A percentile compares a stretch with the other conserved stretches of the same genome.
These are phyloP conservation scores for Paraphoma chrysanthemicola DNA, from an alignment of 2,329 filamentous ascomycete species.

Conservation along the genomic window DNA sequence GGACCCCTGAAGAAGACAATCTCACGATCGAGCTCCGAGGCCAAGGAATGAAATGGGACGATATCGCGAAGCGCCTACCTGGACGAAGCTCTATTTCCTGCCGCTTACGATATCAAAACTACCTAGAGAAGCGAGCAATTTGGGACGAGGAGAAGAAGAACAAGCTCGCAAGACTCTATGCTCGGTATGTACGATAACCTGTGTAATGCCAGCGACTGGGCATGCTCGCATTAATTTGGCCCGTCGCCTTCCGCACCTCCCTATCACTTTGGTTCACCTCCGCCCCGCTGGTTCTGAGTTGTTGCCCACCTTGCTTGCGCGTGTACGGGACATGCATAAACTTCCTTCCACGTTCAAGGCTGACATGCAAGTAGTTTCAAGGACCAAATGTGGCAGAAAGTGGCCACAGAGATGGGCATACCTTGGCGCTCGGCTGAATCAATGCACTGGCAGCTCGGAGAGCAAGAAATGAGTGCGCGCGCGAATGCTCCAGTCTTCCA, in stretches of 20 bases:
- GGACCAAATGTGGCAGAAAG: conserved; percentile 95
- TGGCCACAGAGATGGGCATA: conserved; percentile 92
- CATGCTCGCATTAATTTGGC: conserved; percentile 11
- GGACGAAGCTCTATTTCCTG: conserved; percentile 94
- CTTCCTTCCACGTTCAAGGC: conserved; percentile 12
- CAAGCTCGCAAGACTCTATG: conserved; percentile 91
- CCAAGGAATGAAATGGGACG: conserved; percentile 97
- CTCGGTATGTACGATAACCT: conserved; percentile 69
- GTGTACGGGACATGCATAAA: conserved; percentile 1
- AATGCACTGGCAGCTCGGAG: conserved; percentile 97
- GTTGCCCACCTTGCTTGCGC: neutral
- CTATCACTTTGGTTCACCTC: conserved; percentile 10
- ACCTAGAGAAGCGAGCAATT: conserved; percentile 87
- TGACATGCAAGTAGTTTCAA: conserved; percentile 74
- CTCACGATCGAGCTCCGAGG: conserved; percentile 90
- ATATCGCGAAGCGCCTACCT: conserved; percentile 89
- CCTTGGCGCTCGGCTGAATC: conserved; percentile 96
- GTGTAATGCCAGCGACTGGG: conserved; percentile 6
- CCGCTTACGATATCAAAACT: conserved; percentile 95
- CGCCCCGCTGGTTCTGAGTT: neutral
- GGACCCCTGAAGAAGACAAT: conserved; percentile 92
- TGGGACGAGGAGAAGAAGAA: conserved; percentile 99
- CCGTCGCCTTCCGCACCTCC: conserved; percentile 1
- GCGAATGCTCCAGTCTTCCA: conserved; percentile 89
- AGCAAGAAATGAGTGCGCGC: conserved; percentile 90